Percentiles rank a stretch among this genome's conserved stretches.
Evolutionary conservation across 179 eudicot genomes (phyloP).

Genomic region (Silene coronaria): DNA sequence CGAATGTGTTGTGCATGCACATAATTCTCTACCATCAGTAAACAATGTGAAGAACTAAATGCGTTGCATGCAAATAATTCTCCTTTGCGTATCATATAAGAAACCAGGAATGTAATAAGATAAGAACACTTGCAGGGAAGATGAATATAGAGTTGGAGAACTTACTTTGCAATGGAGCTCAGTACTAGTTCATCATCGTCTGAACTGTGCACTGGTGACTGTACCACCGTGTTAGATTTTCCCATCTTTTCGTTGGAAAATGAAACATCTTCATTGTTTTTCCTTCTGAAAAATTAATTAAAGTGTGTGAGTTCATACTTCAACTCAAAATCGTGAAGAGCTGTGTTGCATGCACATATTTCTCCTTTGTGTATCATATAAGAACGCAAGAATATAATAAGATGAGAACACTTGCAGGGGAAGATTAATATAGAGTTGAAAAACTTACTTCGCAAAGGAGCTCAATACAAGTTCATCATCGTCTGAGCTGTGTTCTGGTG

Average conservation of each 20-base stretch:
- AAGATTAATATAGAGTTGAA: conserved; percentile 15
- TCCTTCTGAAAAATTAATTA: conserved; percentile 33
- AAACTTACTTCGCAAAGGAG: conserved; percentile 48
- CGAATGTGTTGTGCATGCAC: neutral
- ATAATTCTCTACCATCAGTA: neutral
- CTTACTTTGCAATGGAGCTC: conserved; percentile 51
- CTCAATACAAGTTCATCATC: conserved; percentile 41
- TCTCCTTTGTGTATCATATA: neutral
- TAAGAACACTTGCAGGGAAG: neutral
- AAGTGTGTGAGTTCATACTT: neutral
- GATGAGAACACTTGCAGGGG: neutral
- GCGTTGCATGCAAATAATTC: neutral
- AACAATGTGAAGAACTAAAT: neutral
- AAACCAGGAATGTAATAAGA: neutral
- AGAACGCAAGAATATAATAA: neutral
- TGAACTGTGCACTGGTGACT: conserved; percentile 34
- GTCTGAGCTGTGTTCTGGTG: conserved; percentile 42
- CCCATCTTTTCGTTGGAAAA: conserved; percentile 23
- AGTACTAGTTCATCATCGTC: conserved; percentile 44
- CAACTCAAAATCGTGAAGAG: conserved; percentile 19
- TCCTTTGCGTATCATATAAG: neutral
- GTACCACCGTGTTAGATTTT: conserved; percentile 22
- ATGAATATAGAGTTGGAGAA: conserved; percentile 15
- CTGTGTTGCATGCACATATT: neutral
- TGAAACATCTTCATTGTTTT: conserved; percentile 30